Percentiles rank a stretch among this genome's conserved stretches.
Conservation (phyloP, 768 basidiomycete species). For the Auricularia sp. region DNA sequence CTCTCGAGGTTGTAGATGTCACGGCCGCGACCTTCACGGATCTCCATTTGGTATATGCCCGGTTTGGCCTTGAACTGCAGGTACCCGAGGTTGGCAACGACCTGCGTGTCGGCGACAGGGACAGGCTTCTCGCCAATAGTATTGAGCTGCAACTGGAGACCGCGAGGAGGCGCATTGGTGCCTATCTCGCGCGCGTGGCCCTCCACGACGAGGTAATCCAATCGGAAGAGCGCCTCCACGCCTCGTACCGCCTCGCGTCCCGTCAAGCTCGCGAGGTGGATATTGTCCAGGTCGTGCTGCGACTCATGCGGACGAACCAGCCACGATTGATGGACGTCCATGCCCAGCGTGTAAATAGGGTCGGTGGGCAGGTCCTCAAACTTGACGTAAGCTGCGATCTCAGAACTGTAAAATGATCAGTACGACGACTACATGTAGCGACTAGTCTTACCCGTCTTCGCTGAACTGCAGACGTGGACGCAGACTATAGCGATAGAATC, state of each 20-base stretch:
- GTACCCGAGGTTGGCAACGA: constrained; percentile 93
- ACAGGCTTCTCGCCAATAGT: constrained; percentile 26
- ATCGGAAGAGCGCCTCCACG: constrained; percentile 70
- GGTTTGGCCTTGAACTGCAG: constrained; percentile 91
- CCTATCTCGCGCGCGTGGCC: constrained; percentile 78
- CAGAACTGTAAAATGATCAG: constrained; percentile 31
- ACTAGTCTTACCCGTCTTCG: constrained; percentile 47
- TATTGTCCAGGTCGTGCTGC: constrained; percentile 89
- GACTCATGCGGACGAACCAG: constrained; percentile 84
- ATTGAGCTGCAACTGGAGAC: constrained; percentile 79
- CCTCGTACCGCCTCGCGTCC: constrained; percentile 40
- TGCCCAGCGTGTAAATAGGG: constrained; percentile 86
- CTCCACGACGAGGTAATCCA: constrained; percentile 87
- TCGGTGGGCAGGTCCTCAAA: constrained; percentile 73
- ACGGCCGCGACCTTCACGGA: constrained; percentile 69
- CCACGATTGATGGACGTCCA: constrained; percentile 90
- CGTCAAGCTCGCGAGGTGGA: constrained; percentile 64
- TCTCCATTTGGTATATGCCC: constrained; percentile 74
- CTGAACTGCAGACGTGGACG: constrained; percentile 50
- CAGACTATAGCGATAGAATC: constrained; percentile 81
- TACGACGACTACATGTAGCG: background rate
- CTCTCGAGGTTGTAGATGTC: constrained; percentile 78
- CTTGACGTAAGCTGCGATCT: constrained; percentile 43
- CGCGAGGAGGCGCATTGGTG: constrained; percentile 67
- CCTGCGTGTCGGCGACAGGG: constrained; percentile 73